Percentiles rank a stretch among this genome's conserved stretches.
These are phyloP conservation scores for Mucor mucedo DNA, from an alignment of 371 early-diverging fungal genomes.

Conservation along the genomic window DNA sequence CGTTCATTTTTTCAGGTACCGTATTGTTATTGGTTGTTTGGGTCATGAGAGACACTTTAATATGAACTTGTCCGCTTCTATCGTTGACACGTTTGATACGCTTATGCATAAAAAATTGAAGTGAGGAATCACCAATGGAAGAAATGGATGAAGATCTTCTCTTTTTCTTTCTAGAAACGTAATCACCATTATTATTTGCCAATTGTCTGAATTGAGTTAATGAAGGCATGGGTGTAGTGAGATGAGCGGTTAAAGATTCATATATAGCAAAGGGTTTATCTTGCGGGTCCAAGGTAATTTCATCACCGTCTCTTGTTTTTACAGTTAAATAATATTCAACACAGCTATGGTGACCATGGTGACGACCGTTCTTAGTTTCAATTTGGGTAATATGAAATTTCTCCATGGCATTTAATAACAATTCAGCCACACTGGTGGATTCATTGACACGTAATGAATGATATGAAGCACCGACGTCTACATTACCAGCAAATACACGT, in stretches of 20 bases:
- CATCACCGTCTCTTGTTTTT: constrained; percentile 44
- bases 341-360: constrained; percentile 29
- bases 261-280: constrained; percentile 60
- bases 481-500: constrained; percentile 57
- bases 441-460: constrained; percentile 57
- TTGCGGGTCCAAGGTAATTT: constrained; percentile 42
- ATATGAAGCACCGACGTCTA: constrained; percentile 57
- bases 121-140: constrained; percentile 10
- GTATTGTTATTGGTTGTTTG: not conserved
- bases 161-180: constrained; percentile 31
- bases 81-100: constrained; percentile 50
- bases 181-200: constrained; percentile 40
- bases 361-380: constrained; percentile 27
- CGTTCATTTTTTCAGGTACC: constrained; percentile 15
- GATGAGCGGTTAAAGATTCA: constrained; percentile 54
- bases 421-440: constrained; percentile 46
- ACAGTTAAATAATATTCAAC: constrained; percentile 55
- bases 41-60: constrained; percentile 34
- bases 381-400: constrained; percentile 50
- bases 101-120: constrained; percentile 52
- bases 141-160: constrained; percentile 4
- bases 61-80: constrained; percentile 33
- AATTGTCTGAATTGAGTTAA: constrained; percentile 57
- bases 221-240: constrained; percentile 59
- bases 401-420: constrained; percentile 48